Conservation (phyloP, 148 eudicot species). For the Rheum nobile region DNA sequence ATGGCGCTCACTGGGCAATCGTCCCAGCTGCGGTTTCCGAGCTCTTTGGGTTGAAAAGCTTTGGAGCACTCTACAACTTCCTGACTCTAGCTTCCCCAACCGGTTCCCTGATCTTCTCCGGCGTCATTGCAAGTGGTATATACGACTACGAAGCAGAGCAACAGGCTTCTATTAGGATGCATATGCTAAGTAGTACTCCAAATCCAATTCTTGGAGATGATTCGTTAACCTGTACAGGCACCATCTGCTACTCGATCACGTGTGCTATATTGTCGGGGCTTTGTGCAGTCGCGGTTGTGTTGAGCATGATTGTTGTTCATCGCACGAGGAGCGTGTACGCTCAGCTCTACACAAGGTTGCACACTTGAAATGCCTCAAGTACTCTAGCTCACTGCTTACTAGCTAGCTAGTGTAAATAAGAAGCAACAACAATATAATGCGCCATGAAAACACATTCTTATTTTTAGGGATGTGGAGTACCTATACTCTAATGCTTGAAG, state of each 20-base stretch:
- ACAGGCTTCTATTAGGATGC: constrained; percentile 15
- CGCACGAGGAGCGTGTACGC: constrained; percentile 44
- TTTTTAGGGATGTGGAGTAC: no score
- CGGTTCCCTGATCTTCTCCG: constrained; percentile 43
- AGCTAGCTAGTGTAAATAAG: no score
- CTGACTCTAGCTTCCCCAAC: constrained; percentile 35
- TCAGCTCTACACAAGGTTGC: constrained; percentile 25
- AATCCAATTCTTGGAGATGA: constrained; percentile 11
- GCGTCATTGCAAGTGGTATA: constrained; percentile 44
- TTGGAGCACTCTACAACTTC: constrained; percentile 45
- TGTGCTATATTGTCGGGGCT: constrained; percentile 41
- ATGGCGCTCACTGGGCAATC: constrained; percentile 61
- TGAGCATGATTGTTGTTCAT: constrained; percentile 34
- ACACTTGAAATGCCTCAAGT: neutral
- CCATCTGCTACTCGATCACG: constrained; percentile 46
- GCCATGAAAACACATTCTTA: no score
- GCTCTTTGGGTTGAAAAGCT: constrained; percentile 51
- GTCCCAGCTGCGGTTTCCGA: constrained; percentile 55
- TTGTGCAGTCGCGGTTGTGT: constrained; percentile 22
- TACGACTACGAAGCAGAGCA: constrained; percentile 47
- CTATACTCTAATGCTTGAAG: no score
- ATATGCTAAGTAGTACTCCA: no score
- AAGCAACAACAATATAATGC: no score
- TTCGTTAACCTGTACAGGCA: constrained; percentile 28
- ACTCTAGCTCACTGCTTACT: no score